Evolutionary conservation across 495 filamentous ascomycete species (phyloP).

Genomic region (Tetracladium marchalianum): DNA sequence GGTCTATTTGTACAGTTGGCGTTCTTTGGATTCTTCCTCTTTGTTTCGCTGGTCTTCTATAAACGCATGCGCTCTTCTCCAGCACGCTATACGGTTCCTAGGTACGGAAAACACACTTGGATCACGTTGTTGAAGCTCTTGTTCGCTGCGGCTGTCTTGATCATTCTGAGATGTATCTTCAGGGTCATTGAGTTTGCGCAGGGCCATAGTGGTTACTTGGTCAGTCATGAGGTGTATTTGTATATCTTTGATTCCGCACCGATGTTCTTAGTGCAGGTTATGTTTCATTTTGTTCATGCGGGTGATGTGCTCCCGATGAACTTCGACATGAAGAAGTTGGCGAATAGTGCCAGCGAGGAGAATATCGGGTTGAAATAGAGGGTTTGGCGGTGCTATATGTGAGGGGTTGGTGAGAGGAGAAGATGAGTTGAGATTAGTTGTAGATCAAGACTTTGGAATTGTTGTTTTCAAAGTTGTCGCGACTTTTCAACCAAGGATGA

Average conservation of each 20-base stretch:
- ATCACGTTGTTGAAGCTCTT: conserved; percentile 37
- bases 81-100: conserved; percentile 5
- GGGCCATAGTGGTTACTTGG: conserved; percentile 38
- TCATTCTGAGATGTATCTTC: conserved; percentile 50
- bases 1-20: conserved; percentile 34
- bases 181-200: conserved; percentile 50
- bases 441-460: no score
- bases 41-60: conserved; percentile 30
- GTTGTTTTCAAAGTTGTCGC: no score
- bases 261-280: conserved; percentile 44
- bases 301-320: conserved; percentile 2
- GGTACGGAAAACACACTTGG: conserved; percentile 31
- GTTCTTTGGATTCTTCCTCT: conserved; percentile 40
- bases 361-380: conserved; percentile 1
- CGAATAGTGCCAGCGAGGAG: not conserved
- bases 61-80: conserved; percentile 12
- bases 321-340: not conserved
- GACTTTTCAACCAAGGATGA: no score
- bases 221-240: conserved; percentile 46
- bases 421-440: no score
- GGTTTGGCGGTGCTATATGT: not conserved
- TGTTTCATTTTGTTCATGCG: conserved; percentile 28
- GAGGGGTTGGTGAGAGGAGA: no score
- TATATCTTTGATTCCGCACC: conserved; percentile 52
- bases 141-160: conserved; percentile 40